These are phyloP conservation scores for Penicillium sp. DNA, from an alignment of 2,329 filamentous ascomycete genomes.

Conservation along the genomic window DNA sequence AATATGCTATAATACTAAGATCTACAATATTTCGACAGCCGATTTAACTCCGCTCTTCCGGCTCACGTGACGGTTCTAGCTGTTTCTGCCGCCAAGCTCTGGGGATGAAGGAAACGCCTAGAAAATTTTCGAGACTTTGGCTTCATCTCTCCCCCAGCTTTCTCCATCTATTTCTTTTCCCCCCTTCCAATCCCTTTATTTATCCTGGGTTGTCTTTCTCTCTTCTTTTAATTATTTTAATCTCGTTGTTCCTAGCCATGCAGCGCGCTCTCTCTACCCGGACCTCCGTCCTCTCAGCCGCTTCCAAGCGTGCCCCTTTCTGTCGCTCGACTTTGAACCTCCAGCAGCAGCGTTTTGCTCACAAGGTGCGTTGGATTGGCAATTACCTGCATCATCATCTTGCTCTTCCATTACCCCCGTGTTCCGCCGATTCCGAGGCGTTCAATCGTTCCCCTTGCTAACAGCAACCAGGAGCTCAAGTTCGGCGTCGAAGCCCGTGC, in stretches of 20 bases:
- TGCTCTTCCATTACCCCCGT: constrained; percentile 1
- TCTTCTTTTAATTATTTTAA: constrained; percentile 24
- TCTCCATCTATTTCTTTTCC: constrained; percentile 29
- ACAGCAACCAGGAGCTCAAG: constrained; percentile 75
- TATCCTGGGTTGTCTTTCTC: constrained; percentile 32
- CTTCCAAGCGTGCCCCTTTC: constrained; percentile 56
- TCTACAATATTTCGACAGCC: not conserved
- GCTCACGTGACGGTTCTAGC: constrained; percentile 43
- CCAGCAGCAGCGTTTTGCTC: constrained; percentile 92
- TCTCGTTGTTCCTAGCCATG: constrained; percentile 55
- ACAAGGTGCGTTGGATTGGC: constrained; percentile 68
- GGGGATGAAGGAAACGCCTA: constrained; percentile 28
- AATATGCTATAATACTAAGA: not conserved
- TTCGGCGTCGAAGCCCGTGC: constrained; percentile 95
- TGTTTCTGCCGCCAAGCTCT: constrained; percentile 45
- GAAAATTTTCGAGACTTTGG: constrained; percentile 44
- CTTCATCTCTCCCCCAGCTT: constrained; percentile 35
- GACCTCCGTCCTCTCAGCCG: constrained; percentile 71
- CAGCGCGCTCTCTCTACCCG: constrained; percentile 89
- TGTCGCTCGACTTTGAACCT: constrained; percentile 64
- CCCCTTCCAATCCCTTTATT: constrained; percentile 32
- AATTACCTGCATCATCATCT: constrained; percentile 1
- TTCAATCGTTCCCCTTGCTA: constrained; percentile 23
- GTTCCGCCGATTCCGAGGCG: constrained; percentile 24
- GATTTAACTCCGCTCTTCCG: constrained; percentile 9